phyloP scores from a whole-genome alignment of 352 stramenopile genomes.

The Globisporangium cederbergense region DNA sequence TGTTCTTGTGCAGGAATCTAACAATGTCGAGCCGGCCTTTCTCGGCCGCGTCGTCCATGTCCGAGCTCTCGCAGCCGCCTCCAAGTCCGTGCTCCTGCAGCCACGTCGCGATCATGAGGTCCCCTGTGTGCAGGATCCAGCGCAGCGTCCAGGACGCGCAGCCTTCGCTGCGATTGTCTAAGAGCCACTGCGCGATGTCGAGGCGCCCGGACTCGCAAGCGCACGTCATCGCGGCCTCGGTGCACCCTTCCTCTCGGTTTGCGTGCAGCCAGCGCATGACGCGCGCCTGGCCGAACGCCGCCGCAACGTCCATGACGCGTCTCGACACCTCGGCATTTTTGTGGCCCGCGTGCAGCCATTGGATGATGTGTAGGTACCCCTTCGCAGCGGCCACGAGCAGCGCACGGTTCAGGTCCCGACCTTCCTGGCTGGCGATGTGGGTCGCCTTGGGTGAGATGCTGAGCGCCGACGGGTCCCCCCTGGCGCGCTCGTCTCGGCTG shows the following conservation, averaged over 20 bases:
- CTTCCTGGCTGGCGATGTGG: conserved; percentile 12
- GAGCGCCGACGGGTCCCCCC: not conserved
- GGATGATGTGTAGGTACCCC: conserved; percentile 20
- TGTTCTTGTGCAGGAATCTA: conserved; percentile 20
- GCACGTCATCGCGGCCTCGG: conserved; percentile 17
- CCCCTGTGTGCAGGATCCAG: conserved; percentile 15
- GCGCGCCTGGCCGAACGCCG: conserved; percentile 25
- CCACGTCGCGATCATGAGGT: conserved; percentile 12
- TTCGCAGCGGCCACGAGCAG: conserved; percentile 17
- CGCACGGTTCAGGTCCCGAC: conserved; percentile 14
- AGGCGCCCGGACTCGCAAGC: conserved; percentile 17
- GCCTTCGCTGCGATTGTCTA: conserved; percentile 15
- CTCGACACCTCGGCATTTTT: conserved; percentile 4
- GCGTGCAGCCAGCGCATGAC: conserved; percentile 27
- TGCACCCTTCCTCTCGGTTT: conserved; percentile 18
- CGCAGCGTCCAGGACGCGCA: conserved; percentile 18
- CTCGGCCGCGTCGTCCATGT: conserved; percentile 26
- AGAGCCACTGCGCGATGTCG: conserved; percentile 25
- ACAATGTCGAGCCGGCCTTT: conserved; percentile 28
- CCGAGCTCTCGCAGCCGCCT: conserved; percentile 6
- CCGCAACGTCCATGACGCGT: conserved; percentile 31
- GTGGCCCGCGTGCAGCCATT: conserved; percentile 23
- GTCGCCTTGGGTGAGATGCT: not conserved
- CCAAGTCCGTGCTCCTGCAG: conserved; percentile 8
- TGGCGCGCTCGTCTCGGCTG: conserved; percentile 11